phyloP scores from a whole-genome alignment of 2,329 filamentous ascomycete species.

The Epichloe festucae region DNA sequence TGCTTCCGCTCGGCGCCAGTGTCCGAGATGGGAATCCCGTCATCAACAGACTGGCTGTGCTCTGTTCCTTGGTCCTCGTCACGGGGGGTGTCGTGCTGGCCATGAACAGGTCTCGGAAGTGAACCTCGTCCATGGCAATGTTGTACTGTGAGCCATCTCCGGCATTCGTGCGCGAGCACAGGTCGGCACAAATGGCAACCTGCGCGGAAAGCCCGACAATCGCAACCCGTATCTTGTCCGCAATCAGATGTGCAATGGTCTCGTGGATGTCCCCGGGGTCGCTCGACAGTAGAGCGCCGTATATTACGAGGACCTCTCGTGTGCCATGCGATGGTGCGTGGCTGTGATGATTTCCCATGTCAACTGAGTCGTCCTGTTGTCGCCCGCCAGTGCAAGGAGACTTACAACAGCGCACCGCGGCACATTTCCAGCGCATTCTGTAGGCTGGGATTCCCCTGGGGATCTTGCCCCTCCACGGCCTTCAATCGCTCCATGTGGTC shows the following conservation, averaged over 20 bases:
- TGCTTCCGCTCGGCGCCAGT: slow-evolving; percentile 50
- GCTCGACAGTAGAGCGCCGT: slow-evolving; percentile 77
- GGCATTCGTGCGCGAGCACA: slow-evolving; percentile 77
- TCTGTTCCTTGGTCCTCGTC: slow-evolving; percentile 50
- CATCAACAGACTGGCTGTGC: slow-evolving; percentile 62
- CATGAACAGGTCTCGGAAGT: slow-evolving; percentile 83
- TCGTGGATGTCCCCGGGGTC: slow-evolving; percentile 94
- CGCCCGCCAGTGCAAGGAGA: not conserved
- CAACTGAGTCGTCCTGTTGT: not conserved
- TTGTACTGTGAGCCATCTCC: slow-evolving; percentile 66
- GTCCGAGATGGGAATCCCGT: slow-evolving; percentile 94
- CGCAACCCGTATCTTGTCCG: slow-evolving; percentile 74
- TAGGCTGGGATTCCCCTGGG: slow-evolving; percentile 64
- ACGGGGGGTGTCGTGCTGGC: slow-evolving; percentile 80
- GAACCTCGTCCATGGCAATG: slow-evolving; percentile 62
- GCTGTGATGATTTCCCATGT: slow-evolving; percentile 25
- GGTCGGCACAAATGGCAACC: slow-evolving; percentile 80
- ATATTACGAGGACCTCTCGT: slow-evolving; percentile 80
- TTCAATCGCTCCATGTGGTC: slow-evolving; percentile 73
- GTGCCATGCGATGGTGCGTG: slow-evolving; percentile 91
- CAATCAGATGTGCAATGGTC: slow-evolving; percentile 66
- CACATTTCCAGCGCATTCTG: slow-evolving; percentile 97
- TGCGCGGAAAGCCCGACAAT: slow-evolving; percentile 86
- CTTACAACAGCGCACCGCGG: slow-evolving; percentile 73
- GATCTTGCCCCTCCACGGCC: slow-evolving; percentile 50